A percentile compares a stretch with the other conserved stretches of the same genome.
Conservation (phyloP, 2,329 filamentous ascomycete species). For the Tympanopsis confertula region DNA sequence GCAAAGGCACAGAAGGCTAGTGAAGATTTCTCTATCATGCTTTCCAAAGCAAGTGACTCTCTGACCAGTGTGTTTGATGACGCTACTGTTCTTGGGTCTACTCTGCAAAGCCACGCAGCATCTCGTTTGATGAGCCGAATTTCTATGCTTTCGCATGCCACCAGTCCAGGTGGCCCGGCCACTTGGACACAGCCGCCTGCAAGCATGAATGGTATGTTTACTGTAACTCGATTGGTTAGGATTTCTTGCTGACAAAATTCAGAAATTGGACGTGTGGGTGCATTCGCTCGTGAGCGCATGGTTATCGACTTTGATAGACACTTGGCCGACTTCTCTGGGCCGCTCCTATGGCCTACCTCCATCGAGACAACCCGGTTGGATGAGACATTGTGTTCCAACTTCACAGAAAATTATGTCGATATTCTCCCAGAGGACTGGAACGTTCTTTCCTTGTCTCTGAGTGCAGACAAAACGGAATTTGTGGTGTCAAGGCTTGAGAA, state of each 20-base stretch:
- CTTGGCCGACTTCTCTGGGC: background rate
- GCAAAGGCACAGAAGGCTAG: background rate
- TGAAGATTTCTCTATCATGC: background rate
- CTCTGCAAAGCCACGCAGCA: background rate
- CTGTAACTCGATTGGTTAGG: too few relatives aligned
- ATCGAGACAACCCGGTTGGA: background rate
- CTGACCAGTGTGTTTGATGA: background rate
- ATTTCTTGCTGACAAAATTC: background rate
- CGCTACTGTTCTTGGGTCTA: background rate
- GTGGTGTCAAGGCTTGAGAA: slow-evolving; percentile 40
- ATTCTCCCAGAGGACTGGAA: slow-evolving; percentile 46
- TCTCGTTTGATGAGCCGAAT: background rate
- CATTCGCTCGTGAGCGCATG: background rate
- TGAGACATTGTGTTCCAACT: slow-evolving; percentile 15
- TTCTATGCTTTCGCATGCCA: background rate
- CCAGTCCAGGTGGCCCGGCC: background rate
- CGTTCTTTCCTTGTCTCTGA: slow-evolving; percentile 44
- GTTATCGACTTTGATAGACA: background rate
- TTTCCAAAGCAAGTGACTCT: background rate
- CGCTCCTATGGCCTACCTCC: background rate
- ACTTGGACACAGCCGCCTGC: background rate
- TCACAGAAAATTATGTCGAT: slow-evolving; percentile 42
- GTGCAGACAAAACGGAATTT: slow-evolving; percentile 41
- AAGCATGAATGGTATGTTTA: background rate
- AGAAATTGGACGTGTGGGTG: slow-evolving; percentile 1